These are phyloP conservation scores for Ceratobasidium sp. DNA, from an alignment of 1,284 basidiomycete species.

Conservation along the genomic window DNA sequence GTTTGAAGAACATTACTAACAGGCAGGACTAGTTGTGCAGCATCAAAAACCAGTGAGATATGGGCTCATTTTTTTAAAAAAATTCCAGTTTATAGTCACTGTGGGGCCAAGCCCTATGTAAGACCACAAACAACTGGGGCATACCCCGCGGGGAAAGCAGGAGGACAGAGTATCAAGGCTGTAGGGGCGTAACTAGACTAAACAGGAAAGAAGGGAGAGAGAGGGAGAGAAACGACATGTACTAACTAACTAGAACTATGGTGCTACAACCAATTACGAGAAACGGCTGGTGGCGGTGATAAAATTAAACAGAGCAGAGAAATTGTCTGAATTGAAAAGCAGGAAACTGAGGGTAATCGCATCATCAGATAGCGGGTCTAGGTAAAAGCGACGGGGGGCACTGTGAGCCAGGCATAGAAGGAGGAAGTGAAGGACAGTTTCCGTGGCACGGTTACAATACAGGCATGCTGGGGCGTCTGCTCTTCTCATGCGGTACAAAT, in stretches of 20 bases:
- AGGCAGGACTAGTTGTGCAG: no score
- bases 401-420: neutral
- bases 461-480: neutral
- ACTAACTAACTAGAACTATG: neutral
- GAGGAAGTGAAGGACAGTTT: slow-evolving; percentile 25
- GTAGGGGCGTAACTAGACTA: neutral
- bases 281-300: slow-evolving; percentile 5
- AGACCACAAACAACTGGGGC: no score
- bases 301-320: slow-evolving; percentile 7
- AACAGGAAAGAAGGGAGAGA: neutral
- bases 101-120: no score
- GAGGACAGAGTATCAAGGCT: neutral
- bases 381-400: neutral
- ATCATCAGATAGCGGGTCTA: neutral
- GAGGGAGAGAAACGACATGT: neutral
- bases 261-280: neutral
- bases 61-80: no score
- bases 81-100: neutral
- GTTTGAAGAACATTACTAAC: no score
- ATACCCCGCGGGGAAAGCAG: no score
- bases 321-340: neutral
- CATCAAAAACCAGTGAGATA: no score
- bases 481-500: neutral
- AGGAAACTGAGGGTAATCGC: neutral
- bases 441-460: neutral